Percentiles rank a stretch among this genome's conserved stretches.
These are phyloP conservation scores for Rhizophora mangle DNA, from an alignment of 345 rosid species.

Conservation along the genomic window DNA sequence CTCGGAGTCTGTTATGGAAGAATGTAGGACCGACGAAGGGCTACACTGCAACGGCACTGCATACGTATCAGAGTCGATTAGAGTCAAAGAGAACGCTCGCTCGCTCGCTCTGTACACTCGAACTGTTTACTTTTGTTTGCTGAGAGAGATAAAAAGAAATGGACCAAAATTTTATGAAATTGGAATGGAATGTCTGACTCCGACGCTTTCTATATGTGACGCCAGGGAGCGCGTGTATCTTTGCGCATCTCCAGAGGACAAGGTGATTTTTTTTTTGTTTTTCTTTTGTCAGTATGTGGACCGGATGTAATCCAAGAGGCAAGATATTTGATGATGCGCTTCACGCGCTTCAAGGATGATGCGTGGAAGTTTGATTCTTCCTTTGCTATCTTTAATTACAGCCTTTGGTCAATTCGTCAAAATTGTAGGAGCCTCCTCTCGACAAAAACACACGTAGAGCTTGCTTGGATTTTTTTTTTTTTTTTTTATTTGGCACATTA, in stretches of 20 bases:
- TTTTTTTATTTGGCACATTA: too few species aligned
- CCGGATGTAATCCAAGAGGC: conserved; percentile 14
- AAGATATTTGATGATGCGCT: not conserved
- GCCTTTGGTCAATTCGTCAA: not conserved
- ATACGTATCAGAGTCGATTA: not conserved
- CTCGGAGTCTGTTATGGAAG: conserved; percentile 19
- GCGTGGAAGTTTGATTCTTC: conserved; percentile 14
- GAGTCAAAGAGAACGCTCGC: too few species aligned
- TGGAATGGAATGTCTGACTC: conserved; percentile 29
- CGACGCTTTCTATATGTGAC: conserved; percentile 17
- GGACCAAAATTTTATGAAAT: not conserved
- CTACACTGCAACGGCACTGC: conserved; percentile 4
- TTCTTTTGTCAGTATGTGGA: conserved; percentile 46
- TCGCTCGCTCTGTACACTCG: too few species aligned
- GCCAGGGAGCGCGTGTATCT: conserved; percentile 22
- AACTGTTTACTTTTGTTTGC: too few species aligned
- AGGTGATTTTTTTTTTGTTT: not conserved
- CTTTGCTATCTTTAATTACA: not conserved
- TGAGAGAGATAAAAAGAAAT: not conserved
- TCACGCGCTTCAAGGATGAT: conserved; percentile 34
- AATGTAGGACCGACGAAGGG: not conserved
- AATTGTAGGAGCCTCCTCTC: not conserved
- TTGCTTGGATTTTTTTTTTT: too few species aligned
- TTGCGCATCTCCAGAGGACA: conserved; percentile 30
- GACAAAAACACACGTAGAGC: too few species aligned